Conservation (phyloP, 2,329 filamentous ascomycete genomes). For the Orbilia quercus region DNA sequence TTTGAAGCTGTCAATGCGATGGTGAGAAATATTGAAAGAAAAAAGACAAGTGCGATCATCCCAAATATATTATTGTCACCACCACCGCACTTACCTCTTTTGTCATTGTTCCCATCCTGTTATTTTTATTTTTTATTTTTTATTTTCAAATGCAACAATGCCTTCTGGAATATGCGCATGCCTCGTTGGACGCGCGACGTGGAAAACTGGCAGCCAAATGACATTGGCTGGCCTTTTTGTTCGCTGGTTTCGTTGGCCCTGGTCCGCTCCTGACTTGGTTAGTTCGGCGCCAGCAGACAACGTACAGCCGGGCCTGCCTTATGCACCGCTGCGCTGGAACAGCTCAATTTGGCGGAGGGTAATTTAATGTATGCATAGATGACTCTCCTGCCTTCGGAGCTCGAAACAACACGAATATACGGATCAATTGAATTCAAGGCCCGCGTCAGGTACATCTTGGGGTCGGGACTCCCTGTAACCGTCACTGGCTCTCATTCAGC, state of each 20-base stretch:
- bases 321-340: slow-evolving; percentile 51
- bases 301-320: slow-evolving; percentile 16
- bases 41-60: neutral
- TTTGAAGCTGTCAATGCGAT: too few species aligned
- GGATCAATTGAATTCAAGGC: neutral
- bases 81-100: neutral
- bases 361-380: slow-evolving; percentile 41
- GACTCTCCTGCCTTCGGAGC: slow-evolving; percentile 18
- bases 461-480: slow-evolving; percentile 10
- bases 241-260: slow-evolving; percentile 15
- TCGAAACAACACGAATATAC: neutral
- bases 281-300: slow-evolving; percentile 7
- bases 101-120: neutral
- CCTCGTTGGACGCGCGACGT: slow-evolving; percentile 40
- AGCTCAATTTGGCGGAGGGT: slow-evolving; percentile 39
- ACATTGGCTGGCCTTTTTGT: slow-evolving; percentile 9
- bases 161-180: slow-evolving; percentile 30
- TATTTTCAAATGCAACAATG: slow-evolving; percentile 15
- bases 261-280: neutral
- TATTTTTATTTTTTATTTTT: neutral
- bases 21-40: neutral
- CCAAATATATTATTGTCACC: neutral
- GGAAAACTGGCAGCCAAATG: slow-evolving; percentile 15
- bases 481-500: slow-evolving; percentile 12
- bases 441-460: slow-evolving; percentile 11